These are phyloP conservation scores for Venturia pyrina DNA, from an alignment of 2,329 filamentous ascomycete genomes.

Conservation along the genomic window DNA sequence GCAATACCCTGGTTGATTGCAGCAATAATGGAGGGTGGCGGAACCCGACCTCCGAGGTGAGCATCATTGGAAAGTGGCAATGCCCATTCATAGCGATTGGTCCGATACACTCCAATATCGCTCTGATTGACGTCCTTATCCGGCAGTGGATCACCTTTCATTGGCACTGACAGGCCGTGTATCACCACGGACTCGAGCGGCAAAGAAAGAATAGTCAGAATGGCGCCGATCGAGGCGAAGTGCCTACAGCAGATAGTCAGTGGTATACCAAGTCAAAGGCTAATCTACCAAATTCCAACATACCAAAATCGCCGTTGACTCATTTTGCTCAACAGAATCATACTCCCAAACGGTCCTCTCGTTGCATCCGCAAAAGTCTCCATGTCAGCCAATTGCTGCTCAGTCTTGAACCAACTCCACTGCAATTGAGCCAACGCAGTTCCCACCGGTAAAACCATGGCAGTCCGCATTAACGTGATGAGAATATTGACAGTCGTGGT, in stretches of 20 bases:
- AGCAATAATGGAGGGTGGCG: neutral
- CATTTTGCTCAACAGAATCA: neutral
- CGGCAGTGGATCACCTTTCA: neutral
- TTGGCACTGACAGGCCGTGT: neutral
- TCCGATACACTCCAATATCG: neutral
- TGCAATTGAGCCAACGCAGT: slow-evolving; percentile 2
- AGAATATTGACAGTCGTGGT: neutral
- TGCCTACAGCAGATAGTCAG: neutral
- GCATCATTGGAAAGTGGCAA: neutral
- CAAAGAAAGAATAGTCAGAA: neutral
- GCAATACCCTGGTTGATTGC: neutral
- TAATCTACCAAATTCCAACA: neutral
- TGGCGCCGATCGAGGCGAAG: neutral
- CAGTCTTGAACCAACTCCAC: slow-evolving; percentile 2
- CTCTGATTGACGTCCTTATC: neutral
- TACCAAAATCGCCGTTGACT: neutral
- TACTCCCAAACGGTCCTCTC: neutral
- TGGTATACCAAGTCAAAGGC: neutral
- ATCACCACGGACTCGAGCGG: neutral
- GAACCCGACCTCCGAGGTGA: neutral
- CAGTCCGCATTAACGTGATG: neutral
- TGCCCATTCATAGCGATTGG: neutral
- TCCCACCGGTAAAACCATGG: neutral
- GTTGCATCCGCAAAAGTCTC: neutral
- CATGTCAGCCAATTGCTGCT: slow-evolving; percentile 1